Evolutionary conservation across 768 basidiomycete species (phyloP).

Genomic region (Pleurotus platypus): DNA sequence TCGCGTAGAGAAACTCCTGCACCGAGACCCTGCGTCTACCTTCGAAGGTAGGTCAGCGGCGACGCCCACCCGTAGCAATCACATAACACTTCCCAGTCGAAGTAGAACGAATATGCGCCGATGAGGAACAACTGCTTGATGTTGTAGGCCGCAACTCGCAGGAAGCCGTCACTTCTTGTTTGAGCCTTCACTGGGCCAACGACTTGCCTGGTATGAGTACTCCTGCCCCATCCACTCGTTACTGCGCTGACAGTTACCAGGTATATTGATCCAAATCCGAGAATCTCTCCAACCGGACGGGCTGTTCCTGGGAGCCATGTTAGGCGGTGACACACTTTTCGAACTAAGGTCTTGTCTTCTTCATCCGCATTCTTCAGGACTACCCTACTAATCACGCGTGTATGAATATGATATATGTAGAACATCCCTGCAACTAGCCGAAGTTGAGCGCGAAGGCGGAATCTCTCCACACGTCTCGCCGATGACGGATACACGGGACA

Average conservation of each 20-base stretch:
- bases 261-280: constrained; percentile 81
- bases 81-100: constrained; percentile 48
- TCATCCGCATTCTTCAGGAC: not conserved
- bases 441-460: constrained; percentile 91
- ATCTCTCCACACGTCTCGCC: constrained; percentile 96
- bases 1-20: constrained; percentile 56
- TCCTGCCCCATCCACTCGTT: not conserved
- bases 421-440: constrained; percentile 90
- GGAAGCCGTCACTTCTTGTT: constrained; percentile 89
- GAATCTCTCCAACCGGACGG: constrained; percentile 87
- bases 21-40: constrained; percentile 73
- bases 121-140: constrained; percentile 79
- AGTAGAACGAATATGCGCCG: constrained; percentile 72
- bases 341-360: constrained; percentile 72
- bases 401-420: constrained; percentile 31
- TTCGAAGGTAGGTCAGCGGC: constrained; percentile 63
- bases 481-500: constrained; percentile 97
- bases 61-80: constrained; percentile 6
- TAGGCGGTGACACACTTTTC: constrained; percentile 95
- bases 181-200: constrained; percentile 95
- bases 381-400: not conserved
- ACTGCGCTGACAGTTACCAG: constrained; percentile 31
- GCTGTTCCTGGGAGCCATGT: constrained; percentile 89
- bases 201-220: constrained; percentile 79
- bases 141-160: constrained; percentile 69